Conservation (phyloP, 495 filamentous ascomycete species). For the Tuber magnatum region DNA sequence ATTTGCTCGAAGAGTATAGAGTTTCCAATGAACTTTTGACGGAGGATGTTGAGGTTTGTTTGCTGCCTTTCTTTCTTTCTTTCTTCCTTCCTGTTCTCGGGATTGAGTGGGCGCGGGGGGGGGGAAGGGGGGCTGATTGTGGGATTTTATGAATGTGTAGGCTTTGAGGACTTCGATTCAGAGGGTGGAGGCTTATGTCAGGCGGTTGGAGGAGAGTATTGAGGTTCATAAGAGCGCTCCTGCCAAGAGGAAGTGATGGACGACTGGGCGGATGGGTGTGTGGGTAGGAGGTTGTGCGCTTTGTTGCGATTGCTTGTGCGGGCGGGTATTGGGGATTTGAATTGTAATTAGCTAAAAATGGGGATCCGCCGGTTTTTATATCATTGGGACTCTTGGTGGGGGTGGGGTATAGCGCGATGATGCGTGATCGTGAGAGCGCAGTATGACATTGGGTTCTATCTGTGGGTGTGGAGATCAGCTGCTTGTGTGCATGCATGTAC, state of each 20-base stretch:
- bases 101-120: not conserved
- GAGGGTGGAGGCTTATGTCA: constrained; percentile 74
- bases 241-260: constrained; percentile 11
- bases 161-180: constrained; percentile 80
- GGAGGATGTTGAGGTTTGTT: constrained; percentile 87
- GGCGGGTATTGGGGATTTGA: not conserved
- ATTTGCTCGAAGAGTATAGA: constrained; percentile 85
- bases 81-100: constrained; percentile 20
- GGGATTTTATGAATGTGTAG: constrained; percentile 47
- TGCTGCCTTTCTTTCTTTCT: constrained; percentile 6
- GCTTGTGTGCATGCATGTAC: not conserved
- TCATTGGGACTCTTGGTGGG: not conserved
- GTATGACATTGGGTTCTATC: not conserved
- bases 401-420: not conserved
- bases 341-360: not conserved
- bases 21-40: constrained; percentile 88
- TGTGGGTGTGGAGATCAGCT: not conserved
- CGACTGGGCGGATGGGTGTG: not conserved
- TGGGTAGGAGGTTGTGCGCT: not conserved
- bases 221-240: constrained; percentile 50
- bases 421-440: not conserved
- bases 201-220: constrained; percentile 72
- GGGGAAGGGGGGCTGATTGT: constrained; percentile 29
- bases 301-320: not conserved
- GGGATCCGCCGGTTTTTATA: not conserved